These are phyloP conservation scores for Aspergillus pseudotamarii DNA, from an alignment of 2,329 filamentous ascomycete species.

Conservation along the genomic window DNA sequence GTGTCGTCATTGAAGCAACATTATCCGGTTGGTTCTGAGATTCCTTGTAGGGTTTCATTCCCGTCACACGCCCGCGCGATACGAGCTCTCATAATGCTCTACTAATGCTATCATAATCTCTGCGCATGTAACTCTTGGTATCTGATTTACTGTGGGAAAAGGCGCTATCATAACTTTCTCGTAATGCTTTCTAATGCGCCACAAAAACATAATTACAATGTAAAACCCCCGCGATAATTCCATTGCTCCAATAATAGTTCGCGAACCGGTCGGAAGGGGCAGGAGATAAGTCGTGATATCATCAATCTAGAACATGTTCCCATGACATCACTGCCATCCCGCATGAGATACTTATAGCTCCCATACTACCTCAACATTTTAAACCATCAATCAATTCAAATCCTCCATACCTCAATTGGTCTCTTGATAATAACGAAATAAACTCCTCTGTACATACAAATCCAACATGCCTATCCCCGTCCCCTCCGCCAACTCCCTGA, in stretches of 20 bases:
- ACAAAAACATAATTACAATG: not conserved
- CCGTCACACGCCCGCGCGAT: not conserved
- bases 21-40: not conserved
- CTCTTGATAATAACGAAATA: not conserved
- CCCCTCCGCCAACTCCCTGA: slow-evolving; percentile 36
- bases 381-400: not conserved
- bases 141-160: too few relatives aligned
- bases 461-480: slow-evolving; percentile 43
- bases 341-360: not conserved
- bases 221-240: not conserved
- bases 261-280: not conserved
- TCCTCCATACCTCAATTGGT: not conserved
- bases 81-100: not conserved
- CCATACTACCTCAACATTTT: not conserved
- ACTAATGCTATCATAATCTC: not conserved
- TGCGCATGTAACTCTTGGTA: too few relatives aligned
- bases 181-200: not conserved
- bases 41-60: not conserved
- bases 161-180: not conserved
- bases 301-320: not conserved
- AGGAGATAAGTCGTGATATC: not conserved
- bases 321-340: not conserved
- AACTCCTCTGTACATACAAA: not conserved
- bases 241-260: not conserved
- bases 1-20: slow-evolving; percentile 19